Percentiles rank a stretch among this genome's conserved stretches.
phyloP scores from a whole-genome alignment of 306 rosid genomes.

The Pachyrhizus erosus region DNA sequence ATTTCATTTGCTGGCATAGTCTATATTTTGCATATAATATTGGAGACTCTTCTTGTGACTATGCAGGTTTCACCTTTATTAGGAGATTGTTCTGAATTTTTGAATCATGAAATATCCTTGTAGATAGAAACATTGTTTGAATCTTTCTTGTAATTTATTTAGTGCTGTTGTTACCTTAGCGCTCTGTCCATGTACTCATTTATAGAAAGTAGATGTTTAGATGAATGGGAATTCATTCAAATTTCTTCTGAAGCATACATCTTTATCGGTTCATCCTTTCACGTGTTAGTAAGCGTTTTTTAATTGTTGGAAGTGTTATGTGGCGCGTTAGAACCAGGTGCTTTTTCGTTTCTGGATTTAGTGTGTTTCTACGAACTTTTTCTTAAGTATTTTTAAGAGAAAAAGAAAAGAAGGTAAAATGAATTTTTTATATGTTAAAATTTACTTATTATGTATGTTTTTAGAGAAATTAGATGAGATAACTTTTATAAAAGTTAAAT shows the following conservation, averaged over 20 bases:
- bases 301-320: neutral
- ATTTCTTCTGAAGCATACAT: constrained; percentile 24
- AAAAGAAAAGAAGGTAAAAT: too few relatives aligned
- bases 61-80: constrained; percentile 42
- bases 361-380: too few relatives aligned
- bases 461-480: too few relatives aligned
- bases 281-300: neutral
- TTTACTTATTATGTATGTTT: too few relatives aligned
- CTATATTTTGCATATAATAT: constrained; percentile 36
- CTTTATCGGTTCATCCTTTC: constrained; percentile 9
- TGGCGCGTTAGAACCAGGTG: neutral
- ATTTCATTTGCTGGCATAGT: constrained; percentile 45
- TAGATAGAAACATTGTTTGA: constrained; percentile 40
- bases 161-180: constrained; percentile 34
- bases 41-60: constrained; percentile 36
- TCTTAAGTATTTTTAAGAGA: too few relatives aligned
- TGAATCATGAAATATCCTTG: constrained; percentile 36
- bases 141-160: constrained; percentile 36
- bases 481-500: too few relatives aligned
- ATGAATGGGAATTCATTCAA: constrained; percentile 40
- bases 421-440: too few relatives aligned
- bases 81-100: constrained; percentile 36
- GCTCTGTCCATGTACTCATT: constrained; percentile 36
- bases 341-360: neutral
- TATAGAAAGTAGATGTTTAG: constrained; percentile 34